Percentiles rank a stretch among this genome's conserved stretches.
Evolutionary conservation across 169 alveolate species (phyloP).

Genomic region (Plasmodium sp.): DNA sequence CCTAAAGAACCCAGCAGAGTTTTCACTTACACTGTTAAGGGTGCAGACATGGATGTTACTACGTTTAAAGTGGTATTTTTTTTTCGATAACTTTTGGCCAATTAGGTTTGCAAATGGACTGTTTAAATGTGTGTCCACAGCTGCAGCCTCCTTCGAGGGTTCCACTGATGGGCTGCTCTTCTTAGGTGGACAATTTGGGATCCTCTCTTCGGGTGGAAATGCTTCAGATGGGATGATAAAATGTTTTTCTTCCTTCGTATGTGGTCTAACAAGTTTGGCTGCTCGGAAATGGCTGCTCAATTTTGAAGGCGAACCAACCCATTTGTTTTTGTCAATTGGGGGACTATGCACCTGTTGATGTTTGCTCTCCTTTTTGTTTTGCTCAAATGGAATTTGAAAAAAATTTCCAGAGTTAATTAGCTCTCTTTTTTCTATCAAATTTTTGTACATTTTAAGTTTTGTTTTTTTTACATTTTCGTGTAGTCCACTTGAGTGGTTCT

Average conservation of each 20-base stretch:
- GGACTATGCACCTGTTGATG: not conserved
- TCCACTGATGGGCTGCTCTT: not conserved
- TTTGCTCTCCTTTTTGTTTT: not conserved
- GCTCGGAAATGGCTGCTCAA: not conserved
- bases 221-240: not conserved
- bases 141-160: not conserved
- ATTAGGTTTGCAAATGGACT: not conserved
- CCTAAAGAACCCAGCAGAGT: not conserved
- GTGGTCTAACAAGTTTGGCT: not conserved
- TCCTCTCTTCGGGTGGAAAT: not conserved
- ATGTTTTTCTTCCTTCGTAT: not conserved
- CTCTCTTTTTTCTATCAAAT: not conserved
- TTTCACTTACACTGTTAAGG: not conserved
- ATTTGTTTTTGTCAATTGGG: not conserved
- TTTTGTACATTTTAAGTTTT: slow-evolving; percentile 7
- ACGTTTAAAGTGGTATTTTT: not conserved
- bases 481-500: not conserved
- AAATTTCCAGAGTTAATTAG: slow-evolving; percentile 7
- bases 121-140: not conserved
- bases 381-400: slow-evolving; percentile 8
- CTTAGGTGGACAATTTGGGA: not conserved
- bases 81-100: not conserved
- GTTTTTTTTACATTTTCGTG: slow-evolving; percentile 5
- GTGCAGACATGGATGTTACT: not conserved
- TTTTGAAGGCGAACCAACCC: not conserved